Percentiles rank a stretch among this genome's conserved stretches.
Conservation (phyloP, 805 yeast species). For the Saccharomycopsis sp. region DNA sequence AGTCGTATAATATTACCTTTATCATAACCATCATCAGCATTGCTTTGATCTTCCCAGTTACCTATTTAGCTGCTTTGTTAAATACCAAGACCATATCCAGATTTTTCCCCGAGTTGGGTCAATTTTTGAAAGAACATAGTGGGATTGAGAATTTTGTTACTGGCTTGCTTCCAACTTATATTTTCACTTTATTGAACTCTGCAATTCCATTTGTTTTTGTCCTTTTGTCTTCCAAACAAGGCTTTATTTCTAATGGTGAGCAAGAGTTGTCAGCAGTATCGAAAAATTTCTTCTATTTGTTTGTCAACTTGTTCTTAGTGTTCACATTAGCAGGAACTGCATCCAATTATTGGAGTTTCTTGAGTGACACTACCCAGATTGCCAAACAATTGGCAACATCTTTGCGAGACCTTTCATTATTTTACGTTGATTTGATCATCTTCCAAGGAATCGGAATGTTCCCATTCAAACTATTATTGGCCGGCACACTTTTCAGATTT, state of each 20-base stretch:
- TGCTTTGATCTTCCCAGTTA: slow-evolving; percentile 72
- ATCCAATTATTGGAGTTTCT: slow-evolving; percentile 64
- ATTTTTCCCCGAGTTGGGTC: slow-evolving; percentile 78
- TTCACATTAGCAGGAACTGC: slow-evolving; percentile 94
- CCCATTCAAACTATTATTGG: slow-evolving; percentile 75
- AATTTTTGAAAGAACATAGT: slow-evolving; percentile 48
- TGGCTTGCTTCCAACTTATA: slow-evolving; percentile 82
- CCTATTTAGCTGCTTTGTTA: slow-evolving; percentile 73
- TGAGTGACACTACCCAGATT: slow-evolving; percentile 82
- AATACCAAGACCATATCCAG: slow-evolving; percentile 69
- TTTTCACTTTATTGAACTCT: slow-evolving; percentile 77
- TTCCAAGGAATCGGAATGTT: slow-evolving; percentile 82
- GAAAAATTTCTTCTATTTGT: slow-evolving; percentile 89
- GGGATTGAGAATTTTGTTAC: slow-evolving; percentile 78
- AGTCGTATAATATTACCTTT: slow-evolving; percentile 51
- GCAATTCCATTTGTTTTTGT: slow-evolving; percentile 80
- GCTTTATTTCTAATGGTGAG: slow-evolving; percentile 85
- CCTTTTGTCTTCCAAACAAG: slow-evolving; percentile 76
- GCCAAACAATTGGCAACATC: slow-evolving; percentile 84
- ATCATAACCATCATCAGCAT: slow-evolving; percentile 62
- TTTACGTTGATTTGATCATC: slow-evolving; percentile 81
- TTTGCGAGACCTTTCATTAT: slow-evolving; percentile 66
- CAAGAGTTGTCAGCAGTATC: slow-evolving; percentile 85
- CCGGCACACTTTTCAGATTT: slow-evolving; percentile 70
- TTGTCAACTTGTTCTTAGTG: slow-evolving; percentile 86